Evolutionary conservation across 768 basidiomycete species (phyloP), one percentile per base, ranked within the genome.

Genomic region (Rhizopogon vinicolor): DNA sequence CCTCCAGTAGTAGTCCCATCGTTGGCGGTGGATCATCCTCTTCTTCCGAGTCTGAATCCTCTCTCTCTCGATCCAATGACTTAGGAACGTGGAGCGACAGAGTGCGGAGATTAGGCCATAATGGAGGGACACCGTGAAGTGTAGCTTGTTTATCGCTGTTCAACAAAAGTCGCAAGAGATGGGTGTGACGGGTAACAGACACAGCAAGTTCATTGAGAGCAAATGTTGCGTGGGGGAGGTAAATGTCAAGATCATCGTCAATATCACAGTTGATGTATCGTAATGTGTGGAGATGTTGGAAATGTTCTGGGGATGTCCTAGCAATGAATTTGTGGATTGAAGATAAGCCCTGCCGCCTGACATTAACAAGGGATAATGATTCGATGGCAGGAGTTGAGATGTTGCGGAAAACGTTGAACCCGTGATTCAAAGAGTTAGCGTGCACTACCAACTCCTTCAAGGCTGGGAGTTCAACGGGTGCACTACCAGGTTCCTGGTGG

Each of bases 241-340:
- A 69, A 58, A 69, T 68, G 64, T 71, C 68, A 40, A 69, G 60
- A 43, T 69, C 68, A 48, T 71, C 68, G 49, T 69, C 69, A 60
- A 69, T 71, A 22, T 68, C 63, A 53, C 68, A 70, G 48, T 69
- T 68, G 53, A 71, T 68, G 45, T 71, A 71, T 59, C 69, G 62
- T 43, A 71, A 65, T 14, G 62, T 63, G 41, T 52, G 62, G 22
- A 74, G 56, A 44, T 68, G 65, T 41, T 65, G 68, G 51, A 69
- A 69, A 48, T 71, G 69, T 46, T 69, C 69, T 3, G 70, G 68
- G 55, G 62, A 70, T 60, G 54, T 69, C 56, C 68, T 68, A 31
- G 68, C 65, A 64, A 69, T 69, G 58, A 71, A 71, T 41, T 62
- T 71, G 60, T 71, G 69, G 62, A 69, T 69, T 13, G 69, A 66